phyloP scores from a whole-genome alignment of 2,329 filamentous ascomycete species.

The Calonectria pauciramosa region DNA sequence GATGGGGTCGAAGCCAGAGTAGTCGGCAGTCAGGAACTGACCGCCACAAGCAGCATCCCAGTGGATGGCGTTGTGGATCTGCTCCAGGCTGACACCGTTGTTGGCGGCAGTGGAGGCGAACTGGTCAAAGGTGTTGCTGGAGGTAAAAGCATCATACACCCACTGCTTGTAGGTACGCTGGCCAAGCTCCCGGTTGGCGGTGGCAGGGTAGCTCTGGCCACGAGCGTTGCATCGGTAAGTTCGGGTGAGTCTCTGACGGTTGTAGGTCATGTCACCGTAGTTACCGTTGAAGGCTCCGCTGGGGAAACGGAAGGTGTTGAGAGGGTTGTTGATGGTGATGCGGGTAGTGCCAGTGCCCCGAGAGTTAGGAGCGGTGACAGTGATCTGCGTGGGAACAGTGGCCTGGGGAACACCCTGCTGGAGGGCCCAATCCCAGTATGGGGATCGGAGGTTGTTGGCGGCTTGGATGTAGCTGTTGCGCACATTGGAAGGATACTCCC shows the following conservation, averaged over 20 bases:
- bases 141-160: slow-evolving; percentile 58
- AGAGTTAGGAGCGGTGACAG: slow-evolving; percentile 56
- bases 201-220: slow-evolving; percentile 53
- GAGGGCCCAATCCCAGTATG: slow-evolving; percentile 70
- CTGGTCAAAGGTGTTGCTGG: slow-evolving; percentile 50
- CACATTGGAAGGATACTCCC: slow-evolving; percentile 55
- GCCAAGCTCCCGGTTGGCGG: slow-evolving; percentile 53
- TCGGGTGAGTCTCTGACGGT: slow-evolving; percentile 46
- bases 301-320: slow-evolving; percentile 66
- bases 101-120: slow-evolving; percentile 51
- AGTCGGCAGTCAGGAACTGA: slow-evolving; percentile 56
- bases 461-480: slow-evolving; percentile 56
- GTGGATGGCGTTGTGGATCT: slow-evolving; percentile 59
- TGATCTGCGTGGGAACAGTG: slow-evolving; percentile 52
- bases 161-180: slow-evolving; percentile 54
- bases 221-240: slow-evolving; percentile 57
- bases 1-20: slow-evolving; percentile 60
- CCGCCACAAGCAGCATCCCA: slow-evolving; percentile 57
- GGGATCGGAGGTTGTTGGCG: slow-evolving; percentile 61
- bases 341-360: slow-evolving; percentile 44
- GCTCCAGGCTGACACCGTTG: slow-evolving; percentile 57
- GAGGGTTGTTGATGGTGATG: slow-evolving; percentile 63
- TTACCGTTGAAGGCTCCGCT: slow-evolving; percentile 51
- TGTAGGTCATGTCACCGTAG: slow-evolving; percentile 51
- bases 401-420: slow-evolving; percentile 57